Conservation (phyloP, 2,329 filamentous ascomycete species). For the Cladophialophora yegresii region DNA sequence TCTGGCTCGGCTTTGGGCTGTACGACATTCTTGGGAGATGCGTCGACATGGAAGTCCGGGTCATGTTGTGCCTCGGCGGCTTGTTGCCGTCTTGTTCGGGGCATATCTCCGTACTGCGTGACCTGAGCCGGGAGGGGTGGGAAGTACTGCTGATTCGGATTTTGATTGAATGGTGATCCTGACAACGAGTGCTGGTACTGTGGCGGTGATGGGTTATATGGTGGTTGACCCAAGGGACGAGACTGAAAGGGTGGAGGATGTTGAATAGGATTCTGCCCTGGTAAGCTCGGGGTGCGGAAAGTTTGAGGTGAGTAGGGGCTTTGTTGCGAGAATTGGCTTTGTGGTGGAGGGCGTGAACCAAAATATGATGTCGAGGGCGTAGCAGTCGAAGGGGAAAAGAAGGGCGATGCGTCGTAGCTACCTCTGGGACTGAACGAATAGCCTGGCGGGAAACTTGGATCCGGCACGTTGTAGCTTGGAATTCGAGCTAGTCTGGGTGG, state of each 20-base stretch:
- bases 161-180: slow-evolving; percentile 37
- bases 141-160: slow-evolving; percentile 10
- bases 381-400: slow-evolving; percentile 44
- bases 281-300: slow-evolving; percentile 24
- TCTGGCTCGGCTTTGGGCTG: slow-evolving; percentile 18
- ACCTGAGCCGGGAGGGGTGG: slow-evolving; percentile 12
- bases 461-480: slow-evolving; percentile 39
- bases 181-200: slow-evolving; percentile 43
- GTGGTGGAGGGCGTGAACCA: slow-evolving; percentile 20
- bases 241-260: slow-evolving; percentile 36
- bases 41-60: slow-evolving; percentile 31
- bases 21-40: slow-evolving; percentile 11
- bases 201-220: slow-evolving; percentile 32
- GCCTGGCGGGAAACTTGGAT: slow-evolving; percentile 38
- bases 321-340: slow-evolving; percentile 8
- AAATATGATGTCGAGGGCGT: slow-evolving; percentile 35
- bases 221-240: slow-evolving; percentile 36
- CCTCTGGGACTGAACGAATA: slow-evolving; percentile 41
- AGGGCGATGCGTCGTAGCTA: slow-evolving; percentile 52
- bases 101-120: slow-evolving; percentile 43
- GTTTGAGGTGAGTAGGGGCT: slow-evolving; percentile 20
- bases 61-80: slow-evolving; percentile 37
- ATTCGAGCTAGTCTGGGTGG: slow-evolving; percentile 41
- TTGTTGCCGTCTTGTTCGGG: slow-evolving; percentile 45
- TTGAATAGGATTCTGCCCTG: slow-evolving; percentile 12